Base-by-base conservation (phyloP, 1,284 basidiomycete species). In the Rugosomyces carneus region DNA sequence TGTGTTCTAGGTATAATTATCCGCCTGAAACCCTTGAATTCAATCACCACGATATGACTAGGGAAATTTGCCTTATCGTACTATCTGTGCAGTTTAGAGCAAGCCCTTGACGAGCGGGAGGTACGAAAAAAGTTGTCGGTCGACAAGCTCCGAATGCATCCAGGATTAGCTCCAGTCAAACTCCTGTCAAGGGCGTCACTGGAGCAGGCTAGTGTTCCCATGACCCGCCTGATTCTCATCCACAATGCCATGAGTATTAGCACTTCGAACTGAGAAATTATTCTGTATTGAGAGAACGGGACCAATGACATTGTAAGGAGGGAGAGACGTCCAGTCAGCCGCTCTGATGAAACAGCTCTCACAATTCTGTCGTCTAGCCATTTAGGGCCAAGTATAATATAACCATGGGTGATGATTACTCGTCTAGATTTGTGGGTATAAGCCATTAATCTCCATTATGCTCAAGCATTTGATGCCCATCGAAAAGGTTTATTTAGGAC, bases 231-330 rank as follows among this genome's bases (percentile, higher is more conserved):
- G 19, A 26, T 26, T 26, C 24, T 10, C 10, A 5, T 26, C 32
- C 16, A 35, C 32, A 35, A 26, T 37, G 5, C 8, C 42, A 37
- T 31, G 31, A 35, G 16, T 48, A 83, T 80, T 55, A 80, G 35
- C 29, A 31, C 13, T 68, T 76, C 41, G 73, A 80, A 54, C 54
- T 81, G 18, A 75, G 75, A 19, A 56, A n/a, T n/a, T n/a, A n/a
- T n/a, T n/a, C n/a, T n/a, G n/a, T n/a, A n/a, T n/a, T n/a, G n/a
- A n/a, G n/a, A n/a, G n/a, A n/a, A n/a, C n/a, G 24, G 10, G 5
- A 26, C 24, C 24, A 26, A 10, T 26, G 24, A 26, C 5, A 26
- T 10, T 26, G 10, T 26, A n/a, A n/a, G n/a, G n/a, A n/a, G 24
- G 24, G 10, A 26, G 24, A 26, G 10, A 5, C 5, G 24, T 26